Conservation (phyloP, 2,329 filamentous ascomycete genomes). For the Aspergillus melleus region DNA sequence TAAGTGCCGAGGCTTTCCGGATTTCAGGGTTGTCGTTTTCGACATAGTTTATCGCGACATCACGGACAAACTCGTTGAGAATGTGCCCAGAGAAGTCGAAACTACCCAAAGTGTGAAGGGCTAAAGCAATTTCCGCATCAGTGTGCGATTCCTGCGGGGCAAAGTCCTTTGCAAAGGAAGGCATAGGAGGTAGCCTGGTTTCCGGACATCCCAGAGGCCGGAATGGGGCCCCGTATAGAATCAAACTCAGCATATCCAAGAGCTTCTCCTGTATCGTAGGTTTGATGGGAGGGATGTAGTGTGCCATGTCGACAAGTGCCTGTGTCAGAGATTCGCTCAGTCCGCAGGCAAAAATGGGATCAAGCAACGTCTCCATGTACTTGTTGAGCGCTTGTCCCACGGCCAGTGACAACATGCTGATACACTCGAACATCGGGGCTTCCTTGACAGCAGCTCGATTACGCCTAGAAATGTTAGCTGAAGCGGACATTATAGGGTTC, state of each 20-base stretch:
- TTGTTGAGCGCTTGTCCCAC: slow-evolving; percentile 97
- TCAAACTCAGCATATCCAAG: slow-evolving; percentile 90
- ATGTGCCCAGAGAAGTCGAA: slow-evolving; percentile 92
- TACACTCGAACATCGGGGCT: slow-evolving; percentile 89
- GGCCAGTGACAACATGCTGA: slow-evolving; percentile 91
- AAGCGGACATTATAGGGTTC: slow-evolving; percentile 3
- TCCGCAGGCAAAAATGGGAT: slow-evolving; percentile 96
- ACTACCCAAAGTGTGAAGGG: slow-evolving; percentile 92
- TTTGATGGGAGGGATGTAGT: slow-evolving; percentile 95
- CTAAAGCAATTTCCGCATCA: slow-evolving; percentile 86
- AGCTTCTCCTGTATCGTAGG: slow-evolving; percentile 89
- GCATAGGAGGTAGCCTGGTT: slow-evolving; percentile 77
- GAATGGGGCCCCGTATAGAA: slow-evolving; percentile 89
- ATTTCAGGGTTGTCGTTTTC: slow-evolving; percentile 94
- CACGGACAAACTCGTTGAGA: slow-evolving; percentile 95
- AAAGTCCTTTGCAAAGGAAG: slow-evolving; percentile 83
- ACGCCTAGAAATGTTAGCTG: slow-evolving; percentile 42
- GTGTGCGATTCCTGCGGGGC: slow-evolving; percentile 78
- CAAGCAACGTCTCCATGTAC: slow-evolving; percentile 93
- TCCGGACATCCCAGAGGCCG: slow-evolving; percentile 88
- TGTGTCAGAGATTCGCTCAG: slow-evolving; percentile 91
- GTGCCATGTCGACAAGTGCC: slow-evolving; percentile 96
- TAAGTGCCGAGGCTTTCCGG: slow-evolving; percentile 88
- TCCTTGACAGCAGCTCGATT: slow-evolving; percentile 60
- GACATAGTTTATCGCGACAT: slow-evolving; percentile 97